A percentile compares a stretch with the other conserved stretches of the same genome.
phyloP scores from a whole-genome alignment of 495 filamentous ascomycete species.

The Penicillium cinerascens region DNA sequence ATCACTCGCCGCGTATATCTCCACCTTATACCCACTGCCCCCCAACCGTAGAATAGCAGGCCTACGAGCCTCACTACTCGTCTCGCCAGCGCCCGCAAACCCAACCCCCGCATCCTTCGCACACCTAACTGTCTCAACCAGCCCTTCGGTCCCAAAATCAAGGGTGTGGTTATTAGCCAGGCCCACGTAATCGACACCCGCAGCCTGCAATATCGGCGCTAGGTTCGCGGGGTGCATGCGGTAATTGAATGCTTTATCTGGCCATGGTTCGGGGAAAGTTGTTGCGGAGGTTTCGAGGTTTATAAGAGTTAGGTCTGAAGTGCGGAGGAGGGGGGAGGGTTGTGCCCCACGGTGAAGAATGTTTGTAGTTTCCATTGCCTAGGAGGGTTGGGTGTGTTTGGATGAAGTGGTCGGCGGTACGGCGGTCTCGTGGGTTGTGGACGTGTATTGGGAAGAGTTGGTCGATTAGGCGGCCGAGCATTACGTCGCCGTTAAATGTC shows the following conservation, averaged over 20 bases:
- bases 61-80: constrained; percentile 24
- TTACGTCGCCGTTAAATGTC: constrained; percentile 40
- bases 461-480: constrained; percentile 45
- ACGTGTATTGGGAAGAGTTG: constrained; percentile 36
- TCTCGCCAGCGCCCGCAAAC: constrained; percentile 30
- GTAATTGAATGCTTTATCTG: constrained; percentile 42
- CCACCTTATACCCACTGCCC: constrained; percentile 5
- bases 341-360: constrained; percentile 33
- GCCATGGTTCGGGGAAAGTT: constrained; percentile 29
- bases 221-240: constrained; percentile 42
- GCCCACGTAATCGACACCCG: constrained; percentile 29
- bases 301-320: constrained; percentile 33
- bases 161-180: constrained; percentile 43
- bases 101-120: constrained; percentile 19
- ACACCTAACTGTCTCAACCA: constrained; percentile 32
- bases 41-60: constrained; percentile 24
- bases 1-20: constrained; percentile 29
- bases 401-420: constrained; percentile 15
- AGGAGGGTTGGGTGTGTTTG: constrained; percentile 13
- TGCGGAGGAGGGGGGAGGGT: constrained; percentile 29
- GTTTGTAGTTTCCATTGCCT: constrained; percentile 17
- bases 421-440: constrained; percentile 19
- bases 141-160: constrained; percentile 32
- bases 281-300: constrained; percentile 45
- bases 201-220: constrained; percentile 24